These are phyloP conservation scores for Eutypella sp. DNA, from an alignment of 2,329 filamentous ascomycete genomes.

Conservation along the genomic window DNA sequence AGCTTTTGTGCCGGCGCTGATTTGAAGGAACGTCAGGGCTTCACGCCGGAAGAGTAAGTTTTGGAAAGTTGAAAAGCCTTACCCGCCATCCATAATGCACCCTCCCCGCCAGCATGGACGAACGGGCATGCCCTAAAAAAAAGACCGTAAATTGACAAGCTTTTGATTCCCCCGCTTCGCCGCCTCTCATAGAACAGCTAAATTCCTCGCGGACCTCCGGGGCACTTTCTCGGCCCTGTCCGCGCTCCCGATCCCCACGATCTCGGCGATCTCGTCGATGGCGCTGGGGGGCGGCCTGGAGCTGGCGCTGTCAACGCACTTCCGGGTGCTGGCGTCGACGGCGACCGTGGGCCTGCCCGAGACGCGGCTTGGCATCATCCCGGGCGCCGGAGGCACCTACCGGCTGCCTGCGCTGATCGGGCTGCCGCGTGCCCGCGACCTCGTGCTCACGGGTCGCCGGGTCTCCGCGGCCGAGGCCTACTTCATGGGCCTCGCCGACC, in stretches of 20 bases:
- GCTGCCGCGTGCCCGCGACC: slow-evolving; percentile 72
- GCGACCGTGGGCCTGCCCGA: slow-evolving; percentile 81
- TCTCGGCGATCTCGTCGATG: slow-evolving; percentile 77
- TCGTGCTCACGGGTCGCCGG: slow-evolving; percentile 85
- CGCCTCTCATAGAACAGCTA: slow-evolving; percentile 75
- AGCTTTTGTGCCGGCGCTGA: slow-evolving; percentile 95
- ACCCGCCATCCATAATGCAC: no score
- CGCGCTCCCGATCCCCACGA: slow-evolving; percentile 78
- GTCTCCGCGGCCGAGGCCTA: slow-evolving; percentile 82
- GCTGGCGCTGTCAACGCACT: slow-evolving; percentile 80
- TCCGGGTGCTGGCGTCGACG: slow-evolving; percentile 80
- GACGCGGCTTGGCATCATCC: slow-evolving; percentile 88
- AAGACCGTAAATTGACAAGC: no score
- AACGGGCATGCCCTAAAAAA: no score
- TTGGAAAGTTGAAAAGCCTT: no score
- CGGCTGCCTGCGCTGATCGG: slow-evolving; percentile 81
- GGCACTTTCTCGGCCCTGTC: slow-evolving; percentile 69
- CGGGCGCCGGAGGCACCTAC: slow-evolving; percentile 88
- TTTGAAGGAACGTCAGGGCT: slow-evolving; percentile 77
- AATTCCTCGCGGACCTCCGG: slow-evolving; percentile 75
- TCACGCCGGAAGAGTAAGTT: slow-evolving; percentile 71
- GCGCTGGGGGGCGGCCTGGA: slow-evolving; percentile 93
- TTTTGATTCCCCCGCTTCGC: no score
- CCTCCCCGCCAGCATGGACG: no score
- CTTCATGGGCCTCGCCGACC: slow-evolving; percentile 83